Base-by-base conservation (phyloP, 192 early-diverging fungal species). In the Backusella psychrophila region DNA sequence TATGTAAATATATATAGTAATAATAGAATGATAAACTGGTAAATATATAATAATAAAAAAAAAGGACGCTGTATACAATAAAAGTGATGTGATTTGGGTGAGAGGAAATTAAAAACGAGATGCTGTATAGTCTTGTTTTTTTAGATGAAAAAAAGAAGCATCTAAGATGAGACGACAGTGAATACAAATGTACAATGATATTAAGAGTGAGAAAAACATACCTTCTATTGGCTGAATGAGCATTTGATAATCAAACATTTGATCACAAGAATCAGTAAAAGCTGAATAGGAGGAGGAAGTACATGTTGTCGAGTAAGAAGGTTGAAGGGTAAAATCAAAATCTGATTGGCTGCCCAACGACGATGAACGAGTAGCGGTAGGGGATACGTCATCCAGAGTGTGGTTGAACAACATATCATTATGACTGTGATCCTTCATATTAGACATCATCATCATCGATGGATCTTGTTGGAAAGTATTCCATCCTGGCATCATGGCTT, bases 11-110 rank as follows among this genome's bases (percentile, higher is more conserved):
- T 69, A 38, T 6, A 38, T 38, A 68, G 81, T 53, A 33, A 82
- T 76, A n/a, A 82, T 59, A 59, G 26, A 59, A 82, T 76, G 31
- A 82, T 59, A 59, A 59, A 26, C 0, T 59, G 53, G 8, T 59
- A 59, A 59, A 23, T 59, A 59, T 59, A 59, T 11, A 21, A 29
- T 29, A 29, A 23, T 0, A 33, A 33, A 33, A 33, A 33, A n/a
- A 52, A 52, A 4, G 3, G 56, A 63, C 4, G 2, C 12, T 29
- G 21, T 63, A 14, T 59, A 23, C 23, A 59, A 7, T 26, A 23
- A 23, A 3, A 23, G 19, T 0, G 33, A 33, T 33, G 3, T 33
- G 33, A 33, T 33, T 33, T 59, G 12, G 9, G 29, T 49, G 6
- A 19, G 46, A 49, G 46, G 46, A 19, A 49, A 19, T 5, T 1